phyloP scores from a whole-genome alignment of 345 rosid species.

The Salix purpurea region DNA sequence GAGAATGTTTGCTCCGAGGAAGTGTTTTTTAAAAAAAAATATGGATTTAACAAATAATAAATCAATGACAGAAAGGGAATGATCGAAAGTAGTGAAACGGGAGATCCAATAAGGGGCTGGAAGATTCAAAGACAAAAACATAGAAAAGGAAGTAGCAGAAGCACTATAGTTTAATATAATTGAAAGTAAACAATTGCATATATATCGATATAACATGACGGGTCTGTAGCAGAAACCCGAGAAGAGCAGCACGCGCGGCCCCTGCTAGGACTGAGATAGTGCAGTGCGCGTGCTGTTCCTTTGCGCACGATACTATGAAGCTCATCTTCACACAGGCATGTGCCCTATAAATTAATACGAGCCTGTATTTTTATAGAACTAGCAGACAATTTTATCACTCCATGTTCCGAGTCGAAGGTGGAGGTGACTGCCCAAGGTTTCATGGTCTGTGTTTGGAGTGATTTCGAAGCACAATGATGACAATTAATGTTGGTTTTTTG shows the following conservation, averaged over 20 bases:
- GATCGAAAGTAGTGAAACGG: slow-evolving; percentile 20
- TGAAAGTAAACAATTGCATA: background rate
- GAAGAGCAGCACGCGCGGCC: background rate
- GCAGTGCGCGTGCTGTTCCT: slow-evolving; percentile 53
- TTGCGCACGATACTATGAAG: slow-evolving; percentile 42
- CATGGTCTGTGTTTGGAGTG: background rate
- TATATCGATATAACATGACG: slow-evolving; percentile 6
- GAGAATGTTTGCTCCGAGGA: slow-evolving; percentile 4
- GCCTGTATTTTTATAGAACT: background rate
- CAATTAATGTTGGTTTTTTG: background rate
- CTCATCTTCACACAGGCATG: background rate
- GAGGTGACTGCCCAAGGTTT: background rate
- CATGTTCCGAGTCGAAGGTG: slow-evolving; percentile 7
- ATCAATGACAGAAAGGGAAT: slow-evolving; percentile 24
- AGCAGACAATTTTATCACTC: background rate
- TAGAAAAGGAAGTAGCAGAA: slow-evolving; percentile 12
- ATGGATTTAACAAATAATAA: background rate
- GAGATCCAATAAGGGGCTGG: slow-evolving; percentile 30
- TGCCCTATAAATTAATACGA: background rate
- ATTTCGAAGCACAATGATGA: slow-evolving; percentile 26
- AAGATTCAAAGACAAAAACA: slow-evolving; percentile 31
- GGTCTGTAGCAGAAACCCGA: background rate
- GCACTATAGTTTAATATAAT: background rate
- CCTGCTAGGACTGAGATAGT: background rate
- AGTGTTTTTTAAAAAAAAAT: background rate